Conservation (phyloP, 2,329 filamentous ascomycete species). For the Aspergillus pseudotamarii region DNA sequence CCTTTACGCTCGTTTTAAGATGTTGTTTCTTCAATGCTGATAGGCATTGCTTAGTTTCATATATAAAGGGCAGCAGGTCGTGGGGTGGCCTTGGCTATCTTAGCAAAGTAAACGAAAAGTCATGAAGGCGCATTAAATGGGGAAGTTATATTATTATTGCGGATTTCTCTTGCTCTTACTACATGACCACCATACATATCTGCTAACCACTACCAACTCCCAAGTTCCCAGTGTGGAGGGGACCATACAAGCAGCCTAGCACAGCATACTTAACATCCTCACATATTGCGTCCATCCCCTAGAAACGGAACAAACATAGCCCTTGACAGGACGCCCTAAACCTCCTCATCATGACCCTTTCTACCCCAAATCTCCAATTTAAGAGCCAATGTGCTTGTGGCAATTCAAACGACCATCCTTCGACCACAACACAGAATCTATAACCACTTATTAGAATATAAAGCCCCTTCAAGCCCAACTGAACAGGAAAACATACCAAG, state of each 20-base stretch:
- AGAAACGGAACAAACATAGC: neutral
- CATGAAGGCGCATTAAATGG: too few species aligned
- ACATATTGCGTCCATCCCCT: neutral
- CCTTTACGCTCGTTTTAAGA: neutral
- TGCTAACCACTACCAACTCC: too few species aligned
- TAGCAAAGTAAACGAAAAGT: too few species aligned
- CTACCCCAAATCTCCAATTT: accelerated
- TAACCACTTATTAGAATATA: neutral
- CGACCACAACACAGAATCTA: neutral
- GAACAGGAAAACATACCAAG: neutral
- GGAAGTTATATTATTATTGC: too few species aligned
- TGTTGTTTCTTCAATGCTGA: neutral
- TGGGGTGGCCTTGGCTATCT: too few species aligned
- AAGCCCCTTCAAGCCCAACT: too few species aligned
- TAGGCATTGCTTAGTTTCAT: too few species aligned
- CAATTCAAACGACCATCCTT: neutral
- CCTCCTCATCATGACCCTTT: neutral
- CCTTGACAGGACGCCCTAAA: neutral
- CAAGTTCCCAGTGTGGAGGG: too few species aligned
- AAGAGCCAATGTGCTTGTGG: neutral
- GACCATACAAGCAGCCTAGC: too few species aligned
- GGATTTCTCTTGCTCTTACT: too few species aligned
- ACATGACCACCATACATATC: too few species aligned
- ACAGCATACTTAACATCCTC: neutral
- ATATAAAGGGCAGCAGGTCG: too few species aligned